Evolutionary conservation across 2,329 filamentous ascomycete species (phyloP).

Genomic region (Plectosphaerella sp.): DNA sequence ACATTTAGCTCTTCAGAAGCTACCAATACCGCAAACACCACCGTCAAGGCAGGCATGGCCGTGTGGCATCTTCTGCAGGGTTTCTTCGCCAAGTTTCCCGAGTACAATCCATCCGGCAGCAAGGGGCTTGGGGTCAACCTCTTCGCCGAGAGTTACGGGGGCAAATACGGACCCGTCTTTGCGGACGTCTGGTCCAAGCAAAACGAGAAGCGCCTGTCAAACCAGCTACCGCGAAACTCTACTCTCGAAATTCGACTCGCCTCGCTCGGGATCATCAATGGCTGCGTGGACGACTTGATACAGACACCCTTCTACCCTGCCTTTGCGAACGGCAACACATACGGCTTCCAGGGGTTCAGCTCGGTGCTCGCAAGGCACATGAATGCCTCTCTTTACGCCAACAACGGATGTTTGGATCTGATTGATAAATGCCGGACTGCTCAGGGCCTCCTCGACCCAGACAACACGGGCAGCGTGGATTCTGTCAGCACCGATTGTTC

Average conservation of each 20-base stretch:
- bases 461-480: constrained; percentile 7
- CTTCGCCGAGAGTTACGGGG: constrained; percentile 67
- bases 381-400: constrained; percentile 9
- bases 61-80: constrained; percentile 64
- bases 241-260: constrained; percentile 57
- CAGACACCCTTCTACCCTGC: constrained; percentile 53
- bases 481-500: constrained; percentile 8
- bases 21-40: constrained; percentile 49
- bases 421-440: constrained; percentile 12
- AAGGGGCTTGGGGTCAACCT: constrained; percentile 55
- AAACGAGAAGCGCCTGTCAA: constrained; percentile 51
- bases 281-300: constrained; percentile 60
- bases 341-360: constrained; percentile 40
- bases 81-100: constrained; percentile 54
- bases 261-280: constrained; percentile 67
- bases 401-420: constrained; percentile 9
- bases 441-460: constrained; percentile 7
- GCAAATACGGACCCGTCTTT: constrained; percentile 65
- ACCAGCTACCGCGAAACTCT: constrained; percentile 39
- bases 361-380: constrained; percentile 8
- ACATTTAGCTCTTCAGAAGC: constrained; percentile 56
- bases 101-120: constrained; percentile 47
- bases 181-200: constrained; percentile 55
- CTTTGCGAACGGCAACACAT: constrained; percentile 62
- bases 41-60: constrained; percentile 50